Evolutionary conservation across 192 early-diverging fungal genomes (phyloP).

Genomic region (Lobosporangium transversale): DNA sequence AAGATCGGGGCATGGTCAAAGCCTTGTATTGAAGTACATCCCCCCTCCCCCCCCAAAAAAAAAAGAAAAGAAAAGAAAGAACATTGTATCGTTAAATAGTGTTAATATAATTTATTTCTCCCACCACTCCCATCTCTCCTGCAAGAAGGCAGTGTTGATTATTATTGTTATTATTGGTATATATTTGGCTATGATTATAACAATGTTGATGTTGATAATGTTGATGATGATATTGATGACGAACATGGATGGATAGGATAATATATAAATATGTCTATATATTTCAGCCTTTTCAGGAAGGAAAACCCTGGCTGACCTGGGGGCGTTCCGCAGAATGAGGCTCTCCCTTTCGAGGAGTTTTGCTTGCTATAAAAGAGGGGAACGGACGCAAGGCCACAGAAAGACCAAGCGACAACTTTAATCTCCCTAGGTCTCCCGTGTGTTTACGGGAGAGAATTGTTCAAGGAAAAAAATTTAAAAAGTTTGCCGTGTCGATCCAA

Average conservation of each 20-base stretch:
- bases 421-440: conserved; percentile 44
- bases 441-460: conserved; percentile 41
- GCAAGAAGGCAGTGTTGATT: too few relatives aligned
- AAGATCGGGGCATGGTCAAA: conserved; percentile 15
- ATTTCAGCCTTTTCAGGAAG: conserved; percentile 42
- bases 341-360: conserved; percentile 45
- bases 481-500: not conserved
- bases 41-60: too few relatives aligned
- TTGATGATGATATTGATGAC: too few relatives aligned
- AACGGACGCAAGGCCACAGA: conserved; percentile 37
- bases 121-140: too few relatives aligned
- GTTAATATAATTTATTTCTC: too few relatives aligned
- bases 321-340: conserved; percentile 36
- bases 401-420: conserved; percentile 45
- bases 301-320: conserved; percentile 38
- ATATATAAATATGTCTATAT: not conserved
- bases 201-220: too few relatives aligned
- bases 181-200: too few relatives aligned
- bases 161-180: too few relatives aligned
- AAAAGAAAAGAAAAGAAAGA: not conserved
- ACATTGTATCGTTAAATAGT: not conserved
- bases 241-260: too few relatives aligned
- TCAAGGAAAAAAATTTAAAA: not conserved
- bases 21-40: conserved; percentile 16
- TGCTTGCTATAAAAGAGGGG: conserved; percentile 45